Evolutionary conservation across 202 grass and related monocot genomes (phyloP), one percentile per base, ranked within the genome.

Genomic region (Musa balbisiana): DNA sequence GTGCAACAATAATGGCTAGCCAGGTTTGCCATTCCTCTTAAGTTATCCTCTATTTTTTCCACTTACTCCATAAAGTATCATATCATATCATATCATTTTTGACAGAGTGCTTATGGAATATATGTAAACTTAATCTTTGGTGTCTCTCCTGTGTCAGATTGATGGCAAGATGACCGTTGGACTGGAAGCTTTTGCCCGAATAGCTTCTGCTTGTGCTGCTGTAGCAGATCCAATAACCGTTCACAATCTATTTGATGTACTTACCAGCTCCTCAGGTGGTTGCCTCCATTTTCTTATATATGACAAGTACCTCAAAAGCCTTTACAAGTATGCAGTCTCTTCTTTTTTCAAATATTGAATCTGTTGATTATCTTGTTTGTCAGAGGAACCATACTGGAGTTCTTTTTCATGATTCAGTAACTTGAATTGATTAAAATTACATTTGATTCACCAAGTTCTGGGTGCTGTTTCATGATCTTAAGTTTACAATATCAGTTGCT

Each of bases 211-310:
- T 11, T 98, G 91, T 77, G 88, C 94, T 53, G 78, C 87, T 17
- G 51, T 98, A 72, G 90, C 94, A 1, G 90, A 98, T 73, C 71
- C 91, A 53, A 93, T 98, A 87, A 98, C 88, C 23, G 91, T 88
- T 33, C 83, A 85, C 19, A 98, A 98, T 78, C 83, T 98, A 4
- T 98, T 98, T 72, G 91, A 98, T 63, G 87, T 81, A 2, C 81
- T 98, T 75, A 92, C 94, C 3, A 88, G 80, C 76, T 89, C 88
- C 3, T 91, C 93, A 72, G 87, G 88, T 59, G 91, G 94, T 63
- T 77, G 88, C 15, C 74, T 98, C 73, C 91, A 93, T 80, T 98
- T 93, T 77, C 90, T 98, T 62, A 90, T 94, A 79, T 94, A 94
- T 76, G 83, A 91, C 78, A 93, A 91, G 79, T 97, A 89, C 66